Conservation (phyloP, 2,329 filamentous ascomycete genomes). For the Fusarium fujikuroi region DNA sequence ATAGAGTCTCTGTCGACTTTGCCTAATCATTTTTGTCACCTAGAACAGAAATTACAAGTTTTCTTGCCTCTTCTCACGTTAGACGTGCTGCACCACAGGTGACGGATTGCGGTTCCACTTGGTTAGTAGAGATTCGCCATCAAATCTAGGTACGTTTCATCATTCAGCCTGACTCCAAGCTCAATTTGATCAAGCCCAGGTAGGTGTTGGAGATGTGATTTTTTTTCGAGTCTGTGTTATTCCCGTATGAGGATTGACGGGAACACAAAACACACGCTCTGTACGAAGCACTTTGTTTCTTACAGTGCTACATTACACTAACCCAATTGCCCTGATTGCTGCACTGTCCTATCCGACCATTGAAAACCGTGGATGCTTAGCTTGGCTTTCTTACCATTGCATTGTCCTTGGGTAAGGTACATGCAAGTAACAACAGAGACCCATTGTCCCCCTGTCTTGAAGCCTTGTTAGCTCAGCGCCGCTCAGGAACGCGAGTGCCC, state of each 20-base stretch:
- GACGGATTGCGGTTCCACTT: slow-evolving; percentile 16
- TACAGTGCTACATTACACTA: not conserved
- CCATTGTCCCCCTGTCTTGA: slow-evolving; percentile 25
- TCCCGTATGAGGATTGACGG: slow-evolving; percentile 2
- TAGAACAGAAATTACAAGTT: not conserved
- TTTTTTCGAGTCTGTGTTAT: slow-evolving; percentile 6
- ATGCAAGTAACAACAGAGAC: slow-evolving; percentile 13
- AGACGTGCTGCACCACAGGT: not conserved
- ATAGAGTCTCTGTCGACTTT: not conserved
- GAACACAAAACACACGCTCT: not conserved
- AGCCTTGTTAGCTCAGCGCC: slow-evolving; percentile 18
- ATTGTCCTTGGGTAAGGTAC: slow-evolving; percentile 9
- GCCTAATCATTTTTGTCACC: not conserved
- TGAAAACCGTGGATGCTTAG: not conserved
- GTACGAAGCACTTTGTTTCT: not conserved
- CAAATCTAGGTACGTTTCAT: slow-evolving; percentile 37
- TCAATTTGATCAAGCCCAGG: slow-evolving; percentile 9
- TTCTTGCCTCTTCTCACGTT: not conserved
- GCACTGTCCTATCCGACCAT: not conserved
- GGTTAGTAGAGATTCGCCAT: slow-evolving; percentile 6
- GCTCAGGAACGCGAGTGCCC: slow-evolving; percentile 26
- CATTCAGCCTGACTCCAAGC: slow-evolving; percentile 13
- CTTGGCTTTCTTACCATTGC: not conserved
- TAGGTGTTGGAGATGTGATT: not conserved
- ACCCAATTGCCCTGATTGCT: not conserved